Base-by-base conservation (phyloP, 2,329 filamentous ascomycete genomes). In the Aspergillus quadricinctus region DNA sequence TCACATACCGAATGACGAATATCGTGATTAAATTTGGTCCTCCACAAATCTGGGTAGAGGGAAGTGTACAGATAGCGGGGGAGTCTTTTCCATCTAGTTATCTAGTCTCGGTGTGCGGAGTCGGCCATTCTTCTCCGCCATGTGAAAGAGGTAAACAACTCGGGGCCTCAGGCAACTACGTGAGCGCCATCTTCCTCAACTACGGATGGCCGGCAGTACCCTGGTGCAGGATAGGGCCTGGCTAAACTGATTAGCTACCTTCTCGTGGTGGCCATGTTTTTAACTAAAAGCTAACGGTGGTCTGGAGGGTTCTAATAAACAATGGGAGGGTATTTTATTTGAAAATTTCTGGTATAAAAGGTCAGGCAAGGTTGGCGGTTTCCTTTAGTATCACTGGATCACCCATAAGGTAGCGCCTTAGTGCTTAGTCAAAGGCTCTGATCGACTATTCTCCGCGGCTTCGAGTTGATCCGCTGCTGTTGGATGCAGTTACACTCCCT, bases 1-100 rank as follows among this genome's bases (percentile, higher is more conserved):
- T 70, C 66, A 72, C 67, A 70, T 70, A 58, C 62, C 63, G 55
- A 54, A 56, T 40, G 48, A 43, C 45, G 48, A 54, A 43, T 29
- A 9, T 23, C 23, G 41, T 23, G 19, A 53, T 53, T 48, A 52
- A 53, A 58, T 59, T 55, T 54, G 45, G 48, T 54, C n/a, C 43
- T 27, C 9, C 3, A 37, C 27, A 29, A 11, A n/a, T n/a, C 31
- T 28, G 55, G 31, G 40, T 46, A 50, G 21, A 31, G 41, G 40
- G 31, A 52, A 52, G 48, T 3, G 43, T 29, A 40, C n/a, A 25
- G 46, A n/a, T 50, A 21, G 37, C 19, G 41, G 37, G 50, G 27
- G 50, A 54, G 37, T 35, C 28, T 35, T 48, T 54, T 57, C 53
- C 49, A 50, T 54, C 25, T 31, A 23, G 29, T 31, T 45, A 48